Evolutionary conservation across 305 asterid genomes (phyloP).

Genomic region (Solanum hybrid): DNA sequence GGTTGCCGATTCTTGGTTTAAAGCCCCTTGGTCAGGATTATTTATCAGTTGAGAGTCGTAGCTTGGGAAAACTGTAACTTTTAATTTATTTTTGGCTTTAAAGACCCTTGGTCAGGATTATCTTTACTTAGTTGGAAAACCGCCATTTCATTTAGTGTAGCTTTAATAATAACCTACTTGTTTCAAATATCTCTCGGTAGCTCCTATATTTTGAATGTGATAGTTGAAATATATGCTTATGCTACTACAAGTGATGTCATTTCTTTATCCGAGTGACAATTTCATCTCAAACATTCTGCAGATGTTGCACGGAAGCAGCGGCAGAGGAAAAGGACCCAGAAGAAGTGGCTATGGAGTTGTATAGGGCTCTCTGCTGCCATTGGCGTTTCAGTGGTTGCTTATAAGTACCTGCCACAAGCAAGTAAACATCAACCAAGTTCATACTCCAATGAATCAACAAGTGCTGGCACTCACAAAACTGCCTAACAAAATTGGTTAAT

Average conservation of each 20-base stretch:
- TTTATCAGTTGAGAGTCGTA: neutral
- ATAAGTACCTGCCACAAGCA: constrained; percentile 33
- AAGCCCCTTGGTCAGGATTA: neutral
- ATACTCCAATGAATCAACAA: constrained; percentile 12
- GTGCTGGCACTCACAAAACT: neutral
- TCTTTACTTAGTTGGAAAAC: neutral
- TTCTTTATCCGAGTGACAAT: neutral
- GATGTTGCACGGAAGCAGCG: constrained; percentile 66
- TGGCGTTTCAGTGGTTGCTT: constrained; percentile 51
- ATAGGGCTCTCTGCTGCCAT: constrained; percentile 48
- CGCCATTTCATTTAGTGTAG: neutral
- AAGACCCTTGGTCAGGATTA: neutral
- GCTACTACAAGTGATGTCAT: neutral
- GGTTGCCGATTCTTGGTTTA: neutral
- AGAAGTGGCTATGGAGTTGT: constrained; percentile 59
- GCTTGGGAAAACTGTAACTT: neutral
- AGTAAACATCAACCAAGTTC: constrained; percentile 17
- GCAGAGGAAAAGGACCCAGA: constrained; percentile 37
- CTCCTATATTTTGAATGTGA: neutral
- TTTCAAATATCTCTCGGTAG: neutral
- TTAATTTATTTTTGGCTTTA: neutral
- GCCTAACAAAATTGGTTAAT: neutral
- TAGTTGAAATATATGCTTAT: neutral
- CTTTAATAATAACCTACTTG: neutral
- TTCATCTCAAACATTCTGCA: constrained; percentile 22